A percentile compares a stretch with the other conserved stretches of the same genome.
Conservation (phyloP, 108 stramenopile species). For the Skeletonema menzelii region DNA sequence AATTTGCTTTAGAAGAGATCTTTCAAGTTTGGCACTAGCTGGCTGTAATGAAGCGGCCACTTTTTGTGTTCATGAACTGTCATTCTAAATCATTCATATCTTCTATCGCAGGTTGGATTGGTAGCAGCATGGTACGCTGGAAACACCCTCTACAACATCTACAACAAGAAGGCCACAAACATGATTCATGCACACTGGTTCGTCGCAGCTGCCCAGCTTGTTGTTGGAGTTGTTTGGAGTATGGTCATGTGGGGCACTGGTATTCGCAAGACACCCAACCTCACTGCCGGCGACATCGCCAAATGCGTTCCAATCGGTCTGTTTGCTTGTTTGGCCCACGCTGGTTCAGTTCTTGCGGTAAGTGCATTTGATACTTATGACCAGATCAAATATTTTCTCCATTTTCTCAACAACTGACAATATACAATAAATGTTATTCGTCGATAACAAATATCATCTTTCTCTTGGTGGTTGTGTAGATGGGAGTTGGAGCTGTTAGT, state of each 20-base stretch:
- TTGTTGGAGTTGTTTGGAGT: constrained; percentile 76
- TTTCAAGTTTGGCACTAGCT: not conserved
- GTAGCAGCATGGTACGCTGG: constrained; percentile 87
- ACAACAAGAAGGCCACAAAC: constrained; percentile 88
- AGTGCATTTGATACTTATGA: not conserved
- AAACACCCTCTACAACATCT: constrained; percentile 88
- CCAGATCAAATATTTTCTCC: too few species aligned
- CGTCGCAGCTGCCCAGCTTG: constrained; percentile 76
- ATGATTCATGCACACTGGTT: constrained; percentile 90
- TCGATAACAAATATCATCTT: not conserved
- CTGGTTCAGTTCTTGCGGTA: constrained; percentile 80
- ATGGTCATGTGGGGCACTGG: constrained; percentile 77
- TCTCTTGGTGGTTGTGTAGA: constrained; percentile 22
- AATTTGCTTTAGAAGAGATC: not conserved
- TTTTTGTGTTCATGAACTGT: not conserved
- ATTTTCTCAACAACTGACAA: not conserved
- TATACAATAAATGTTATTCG: too few species aligned
- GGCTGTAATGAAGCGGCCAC: not conserved
- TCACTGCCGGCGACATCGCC: constrained; percentile 67
- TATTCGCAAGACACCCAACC: constrained; percentile 78
- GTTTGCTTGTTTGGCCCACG: constrained; percentile 74
- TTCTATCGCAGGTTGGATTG: constrained; percentile 52
- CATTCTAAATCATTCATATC: not conserved
- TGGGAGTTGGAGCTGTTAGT: constrained; percentile 94
- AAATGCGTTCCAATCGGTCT: constrained; percentile 84